Evolutionary conservation across 306 rosid genomes (phyloP).

Genomic region (Abrus pulchellus): DNA sequence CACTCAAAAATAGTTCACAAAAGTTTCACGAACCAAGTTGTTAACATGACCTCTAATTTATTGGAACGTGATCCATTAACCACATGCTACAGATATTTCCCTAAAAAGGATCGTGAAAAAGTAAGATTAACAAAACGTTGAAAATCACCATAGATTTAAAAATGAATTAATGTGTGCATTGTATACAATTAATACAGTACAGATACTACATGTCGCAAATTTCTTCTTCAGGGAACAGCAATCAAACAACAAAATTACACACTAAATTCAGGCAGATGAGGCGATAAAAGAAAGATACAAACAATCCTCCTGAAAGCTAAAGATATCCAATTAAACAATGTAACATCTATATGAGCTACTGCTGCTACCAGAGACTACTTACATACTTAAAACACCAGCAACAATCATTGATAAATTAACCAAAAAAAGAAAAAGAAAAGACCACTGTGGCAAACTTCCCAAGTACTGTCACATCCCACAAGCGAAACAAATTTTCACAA

Average conservation of each 20-base stretch:
- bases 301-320: not conserved
- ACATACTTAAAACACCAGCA: conserved; percentile 16
- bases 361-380: not conserved
- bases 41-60: not conserved
- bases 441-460: not conserved
- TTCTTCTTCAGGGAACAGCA: conserved; percentile 1
- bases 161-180: conserved; percentile 32
- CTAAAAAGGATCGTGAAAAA: not conserved
- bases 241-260: conserved; percentile 46
- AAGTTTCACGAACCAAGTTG: not conserved
- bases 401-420: not conserved
- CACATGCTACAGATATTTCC: not conserved
- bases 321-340: conserved; percentile 19
- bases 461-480: conserved; percentile 15
- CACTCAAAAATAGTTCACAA: not conserved
- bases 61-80: not conserved
- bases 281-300: not conserved
- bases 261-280: not conserved
- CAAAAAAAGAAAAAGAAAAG: not conserved
- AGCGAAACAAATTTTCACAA: not conserved
- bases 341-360: not conserved
- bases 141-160: conserved; percentile 23
- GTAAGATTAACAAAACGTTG: not conserved
- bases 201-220: conserved; percentile 11
- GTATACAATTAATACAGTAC: conserved; percentile 47